Base-by-base conservation (phyloP, 2,329 filamentous ascomycete species). In the Penicillium sp. region DNA sequence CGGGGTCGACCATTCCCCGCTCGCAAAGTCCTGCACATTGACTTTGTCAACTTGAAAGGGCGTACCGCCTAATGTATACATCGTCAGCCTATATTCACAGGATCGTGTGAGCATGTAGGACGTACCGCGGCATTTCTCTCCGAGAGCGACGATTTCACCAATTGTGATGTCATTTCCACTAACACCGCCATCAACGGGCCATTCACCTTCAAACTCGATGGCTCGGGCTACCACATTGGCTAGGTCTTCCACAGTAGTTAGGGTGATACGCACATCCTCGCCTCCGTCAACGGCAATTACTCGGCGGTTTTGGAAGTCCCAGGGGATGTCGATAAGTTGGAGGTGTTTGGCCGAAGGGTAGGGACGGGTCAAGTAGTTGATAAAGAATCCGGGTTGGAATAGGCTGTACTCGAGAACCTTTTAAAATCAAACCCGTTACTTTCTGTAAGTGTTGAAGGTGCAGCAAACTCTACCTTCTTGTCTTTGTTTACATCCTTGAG, bases 351-450 rank as follows among this genome's bases (percentile, higher is more conserved):
- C 66, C 0, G 81, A 77, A 41, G 76, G 72, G 53, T 80, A 65
- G 0, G 83, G 82, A 49, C 71, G 77, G 1, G 79, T 80, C 31
- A 84, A 72, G 68, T 85, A 85, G 65, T 86, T 75, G 23, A 81
- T 62, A 62, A 84, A 83, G 1, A 83, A 60, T 0, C 81, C 82
- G 0, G 80, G 80, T 35, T 84, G 81, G 60, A 85, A 85, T 0
- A 84, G 69, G 0, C 72, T 78, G 65, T 85, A 85, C 55, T 85
- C 81, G 6, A 85, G 70, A 4, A 82, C 71, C 80, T 83, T 15
- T 14, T n/a, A 2, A 42, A 2, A 11, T 43, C 20, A 11, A 31
- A 15, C 22, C 11, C 18, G 4, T 50, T 15, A 37, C 6, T 20
- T 22, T 22, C 12, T 26, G 11, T 4, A 6, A 22, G n/a, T 41